Conservation (phyloP, 108 stramenopile species). For the Poteriospumella lacustris region DNA sequence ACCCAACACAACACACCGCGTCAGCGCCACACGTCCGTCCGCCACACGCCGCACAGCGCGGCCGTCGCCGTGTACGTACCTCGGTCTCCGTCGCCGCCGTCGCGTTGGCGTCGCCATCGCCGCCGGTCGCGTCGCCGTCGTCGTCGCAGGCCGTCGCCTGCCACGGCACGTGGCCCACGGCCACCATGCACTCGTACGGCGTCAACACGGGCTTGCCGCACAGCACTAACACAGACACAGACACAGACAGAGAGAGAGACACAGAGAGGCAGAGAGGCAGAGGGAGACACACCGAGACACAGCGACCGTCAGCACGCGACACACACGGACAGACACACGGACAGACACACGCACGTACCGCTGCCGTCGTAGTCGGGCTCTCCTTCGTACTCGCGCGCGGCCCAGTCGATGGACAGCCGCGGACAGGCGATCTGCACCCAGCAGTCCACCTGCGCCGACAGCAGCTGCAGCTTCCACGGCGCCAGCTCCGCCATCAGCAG, state of each 20-base stretch:
- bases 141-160: conserved; percentile 54
- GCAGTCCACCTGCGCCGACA: conserved; percentile 64
- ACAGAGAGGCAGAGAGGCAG: background rate
- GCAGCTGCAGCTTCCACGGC: conserved; percentile 71
- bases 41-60: too few species aligned
- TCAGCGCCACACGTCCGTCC: too few species aligned
- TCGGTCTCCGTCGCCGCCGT: too few species aligned
- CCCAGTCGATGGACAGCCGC: conserved; percentile 92
- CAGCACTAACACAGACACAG: conserved; percentile 42
- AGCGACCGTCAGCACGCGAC: background rate
- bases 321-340: background rate
- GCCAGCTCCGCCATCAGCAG: conserved; percentile 84
- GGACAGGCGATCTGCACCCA: conserved; percentile 99
- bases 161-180: conserved; percentile 44
- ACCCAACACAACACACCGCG: too few species aligned
- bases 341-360: background rate
- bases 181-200: conserved; percentile 56
- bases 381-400: conserved; percentile 25
- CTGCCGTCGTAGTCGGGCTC: background rate
- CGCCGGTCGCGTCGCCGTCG: too few species aligned
- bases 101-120: too few species aligned
- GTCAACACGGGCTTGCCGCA: conserved; percentile 57
- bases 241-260: background rate
- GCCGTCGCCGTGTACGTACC: too few species aligned
- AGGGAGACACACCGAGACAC: background rate